These are phyloP conservation scores for Nicotiana rustica DNA, from an alignment of 305 asterid genomes.

Conservation along the genomic window DNA sequence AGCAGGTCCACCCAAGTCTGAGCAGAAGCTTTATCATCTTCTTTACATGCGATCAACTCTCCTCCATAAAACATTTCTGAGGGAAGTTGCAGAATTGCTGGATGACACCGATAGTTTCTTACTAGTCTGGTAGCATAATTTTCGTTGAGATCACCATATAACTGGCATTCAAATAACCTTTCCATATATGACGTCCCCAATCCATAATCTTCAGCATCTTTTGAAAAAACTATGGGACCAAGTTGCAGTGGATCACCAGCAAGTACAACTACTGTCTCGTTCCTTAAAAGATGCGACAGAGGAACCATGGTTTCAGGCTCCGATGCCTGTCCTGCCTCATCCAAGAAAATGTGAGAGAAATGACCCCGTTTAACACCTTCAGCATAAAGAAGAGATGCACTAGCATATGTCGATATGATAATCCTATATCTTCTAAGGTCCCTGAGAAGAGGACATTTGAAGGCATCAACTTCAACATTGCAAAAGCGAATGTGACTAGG, in stretches of 20 bases:
- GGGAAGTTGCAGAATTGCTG: slow-evolving; percentile 78
- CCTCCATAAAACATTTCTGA: slow-evolving; percentile 79
- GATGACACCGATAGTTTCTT: slow-evolving; percentile 83
- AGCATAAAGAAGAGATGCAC: slow-evolving; percentile 64
- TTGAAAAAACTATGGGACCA: slow-evolving; percentile 81
- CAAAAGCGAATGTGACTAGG: slow-evolving; percentile 65
- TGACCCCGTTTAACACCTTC: slow-evolving; percentile 78
- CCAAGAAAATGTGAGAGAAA: slow-evolving; percentile 85
- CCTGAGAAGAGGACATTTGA: slow-evolving; percentile 62
- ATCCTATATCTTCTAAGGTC: slow-evolving; percentile 61
- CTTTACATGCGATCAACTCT: slow-evolving; percentile 73
- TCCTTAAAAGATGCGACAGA: slow-evolving; percentile 62
- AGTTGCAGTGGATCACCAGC: slow-evolving; percentile 98
- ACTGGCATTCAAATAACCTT: slow-evolving; percentile 64
- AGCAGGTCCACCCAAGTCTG: slow-evolving; percentile 56
- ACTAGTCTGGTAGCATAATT: slow-evolving; percentile 68
- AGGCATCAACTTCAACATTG: slow-evolving; percentile 56
- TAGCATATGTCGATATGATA: slow-evolving; percentile 79
- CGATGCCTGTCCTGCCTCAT: slow-evolving; percentile 98
- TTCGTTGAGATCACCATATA: slow-evolving; percentile 54
- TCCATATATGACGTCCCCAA: slow-evolving; percentile 83
- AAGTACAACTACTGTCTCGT: slow-evolving; percentile 65
- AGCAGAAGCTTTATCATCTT: slow-evolving; percentile 40
- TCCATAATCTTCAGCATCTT: slow-evolving; percentile 72
- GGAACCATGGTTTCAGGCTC: slow-evolving; percentile 98